phyloP scores from a whole-genome alignment of 192 early-diverging fungal species.

The Gonapodya sp. region DNA sequence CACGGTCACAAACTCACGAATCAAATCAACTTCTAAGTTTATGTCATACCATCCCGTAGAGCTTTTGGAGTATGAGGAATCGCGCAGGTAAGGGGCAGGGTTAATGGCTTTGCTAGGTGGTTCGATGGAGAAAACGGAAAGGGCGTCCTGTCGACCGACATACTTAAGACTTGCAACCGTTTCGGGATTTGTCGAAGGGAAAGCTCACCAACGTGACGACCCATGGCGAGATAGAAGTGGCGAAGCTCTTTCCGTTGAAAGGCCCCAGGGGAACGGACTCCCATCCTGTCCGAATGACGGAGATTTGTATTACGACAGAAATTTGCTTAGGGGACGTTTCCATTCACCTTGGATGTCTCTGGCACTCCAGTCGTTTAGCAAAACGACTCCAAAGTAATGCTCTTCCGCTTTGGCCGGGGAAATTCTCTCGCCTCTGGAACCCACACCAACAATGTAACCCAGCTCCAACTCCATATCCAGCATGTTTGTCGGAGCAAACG shows the following conservation, averaged over 20 bases:
- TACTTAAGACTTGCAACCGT: constrained; percentile 25
- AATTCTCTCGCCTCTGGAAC: constrained; percentile 71
- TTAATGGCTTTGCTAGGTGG: neutral
- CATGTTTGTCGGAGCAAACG: constrained; percentile 65
- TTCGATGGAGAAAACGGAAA: neutral
- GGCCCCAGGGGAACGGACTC: constrained; percentile 96
- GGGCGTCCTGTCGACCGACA: constrained; percentile 42
- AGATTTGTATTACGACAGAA: too few species aligned
- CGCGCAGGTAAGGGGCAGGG: neutral
- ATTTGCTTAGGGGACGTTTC: too few species aligned
- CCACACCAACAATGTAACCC: constrained; percentile 83
- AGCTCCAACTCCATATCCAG: constrained; percentile 94
- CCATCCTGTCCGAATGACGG: too few species aligned
- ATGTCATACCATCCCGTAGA: constrained; percentile 70
- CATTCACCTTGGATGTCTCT: constrained; percentile 9
- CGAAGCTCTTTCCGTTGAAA: constrained; percentile 97
- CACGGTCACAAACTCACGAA: constrained; percentile 38
- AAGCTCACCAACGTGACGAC: constrained; percentile 71
- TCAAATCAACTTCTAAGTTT: constrained; percentile 65
- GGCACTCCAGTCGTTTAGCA: constrained; percentile 98
- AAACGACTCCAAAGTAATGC: constrained; percentile 87
- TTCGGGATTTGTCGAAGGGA: too few species aligned
- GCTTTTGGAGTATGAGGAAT: neutral
- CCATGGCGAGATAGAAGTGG: constrained; percentile 94
- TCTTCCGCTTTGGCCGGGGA: constrained; percentile 66